These are phyloP conservation scores for Beauveria medogensis DNA, from an alignment of 2,329 filamentous ascomycete species.

Conservation along the genomic window DNA sequence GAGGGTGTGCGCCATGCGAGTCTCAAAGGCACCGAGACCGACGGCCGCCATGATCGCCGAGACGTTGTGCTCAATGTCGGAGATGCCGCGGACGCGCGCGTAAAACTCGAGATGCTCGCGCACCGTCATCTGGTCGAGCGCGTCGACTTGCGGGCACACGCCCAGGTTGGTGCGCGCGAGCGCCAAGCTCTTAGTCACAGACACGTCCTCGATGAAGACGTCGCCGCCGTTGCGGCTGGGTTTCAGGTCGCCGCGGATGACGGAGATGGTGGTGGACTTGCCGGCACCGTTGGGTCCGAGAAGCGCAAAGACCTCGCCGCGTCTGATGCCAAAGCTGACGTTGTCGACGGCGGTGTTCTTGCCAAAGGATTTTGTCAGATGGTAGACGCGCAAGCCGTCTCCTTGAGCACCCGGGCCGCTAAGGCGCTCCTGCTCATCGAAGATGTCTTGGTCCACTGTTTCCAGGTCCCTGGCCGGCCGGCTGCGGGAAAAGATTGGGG, in stretches of 20 bases:
- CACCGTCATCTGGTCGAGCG: slow-evolving; percentile 86
- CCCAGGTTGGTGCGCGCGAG: slow-evolving; percentile 69
- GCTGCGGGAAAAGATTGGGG: slow-evolving; percentile 30
- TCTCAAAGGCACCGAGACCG: slow-evolving; percentile 61
- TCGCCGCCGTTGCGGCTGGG: slow-evolving; percentile 66
- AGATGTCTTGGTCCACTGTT: slow-evolving; percentile 50
- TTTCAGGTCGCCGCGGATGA: slow-evolving; percentile 81
- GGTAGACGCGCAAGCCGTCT: slow-evolving; percentile 69
- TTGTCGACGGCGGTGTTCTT: slow-evolving; percentile 77
- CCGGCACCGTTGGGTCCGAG: slow-evolving; percentile 88
- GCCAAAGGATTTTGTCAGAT: slow-evolving; percentile 74
- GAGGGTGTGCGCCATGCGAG: slow-evolving; percentile 69
- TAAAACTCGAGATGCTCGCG: slow-evolving; percentile 83
- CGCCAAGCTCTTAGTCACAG: slow-evolving; percentile 63
- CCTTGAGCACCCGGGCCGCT: slow-evolving; percentile 28
- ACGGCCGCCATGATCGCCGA: slow-evolving; percentile 71
- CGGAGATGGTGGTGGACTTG: slow-evolving; percentile 81
- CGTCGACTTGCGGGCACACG: slow-evolving; percentile 86
- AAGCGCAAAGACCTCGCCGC: slow-evolving; percentile 78
- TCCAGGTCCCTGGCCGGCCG: slow-evolving; percentile 17
- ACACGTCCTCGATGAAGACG: slow-evolving; percentile 70
- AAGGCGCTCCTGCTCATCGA: slow-evolving; percentile 56
- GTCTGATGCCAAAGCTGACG: slow-evolving; percentile 71
- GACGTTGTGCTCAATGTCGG: slow-evolving; percentile 70
- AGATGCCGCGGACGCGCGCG: slow-evolving; percentile 71